These are phyloP conservation scores for Aspergillus bombycis DNA, from an alignment of 2,329 filamentous ascomycete species.

Conservation along the genomic window DNA sequence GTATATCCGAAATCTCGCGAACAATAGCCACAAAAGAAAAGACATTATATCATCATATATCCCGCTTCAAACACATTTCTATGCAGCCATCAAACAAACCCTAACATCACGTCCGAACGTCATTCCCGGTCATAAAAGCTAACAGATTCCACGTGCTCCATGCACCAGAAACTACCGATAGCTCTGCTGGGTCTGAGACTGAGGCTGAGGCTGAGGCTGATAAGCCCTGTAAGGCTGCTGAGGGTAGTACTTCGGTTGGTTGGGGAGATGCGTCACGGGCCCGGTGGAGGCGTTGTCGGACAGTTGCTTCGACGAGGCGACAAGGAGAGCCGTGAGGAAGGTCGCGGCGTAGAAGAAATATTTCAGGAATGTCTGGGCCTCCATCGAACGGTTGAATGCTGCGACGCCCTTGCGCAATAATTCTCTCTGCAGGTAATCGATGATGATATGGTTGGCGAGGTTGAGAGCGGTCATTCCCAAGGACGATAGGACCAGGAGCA, in stretches of 20 bases:
- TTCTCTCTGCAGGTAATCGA: slow-evolving; percentile 3
- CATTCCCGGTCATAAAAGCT: not conserved
- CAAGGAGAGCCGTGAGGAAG: slow-evolving; percentile 12
- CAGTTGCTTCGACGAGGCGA: not conserved
- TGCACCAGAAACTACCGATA: not conserved
- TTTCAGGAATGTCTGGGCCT: slow-evolving; percentile 13
- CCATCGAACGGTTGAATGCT: not conserved
- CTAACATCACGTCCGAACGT: no score
- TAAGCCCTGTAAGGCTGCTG: not conserved
- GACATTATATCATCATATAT: not conserved
- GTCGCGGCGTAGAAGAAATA: slow-evolving; percentile 16
- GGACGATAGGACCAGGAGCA: slow-evolving; percentile 9
- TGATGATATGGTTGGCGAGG: slow-evolving; percentile 5
- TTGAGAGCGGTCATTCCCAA: slow-evolving; percentile 11
- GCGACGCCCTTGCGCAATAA: not conserved
- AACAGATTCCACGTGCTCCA: not conserved
- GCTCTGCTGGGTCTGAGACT: not conserved
- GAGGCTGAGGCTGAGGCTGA: not conserved
- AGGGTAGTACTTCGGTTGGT: not conserved
- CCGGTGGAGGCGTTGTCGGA: not conserved
- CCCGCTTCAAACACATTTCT: not conserved
- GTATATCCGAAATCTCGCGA: not conserved
- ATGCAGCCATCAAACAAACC: not conserved
- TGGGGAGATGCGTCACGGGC: not conserved
- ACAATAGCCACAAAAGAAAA: not conserved